Conservation (phyloP, 768 basidiomycete species). For the Serendipita sp. region DNA sequence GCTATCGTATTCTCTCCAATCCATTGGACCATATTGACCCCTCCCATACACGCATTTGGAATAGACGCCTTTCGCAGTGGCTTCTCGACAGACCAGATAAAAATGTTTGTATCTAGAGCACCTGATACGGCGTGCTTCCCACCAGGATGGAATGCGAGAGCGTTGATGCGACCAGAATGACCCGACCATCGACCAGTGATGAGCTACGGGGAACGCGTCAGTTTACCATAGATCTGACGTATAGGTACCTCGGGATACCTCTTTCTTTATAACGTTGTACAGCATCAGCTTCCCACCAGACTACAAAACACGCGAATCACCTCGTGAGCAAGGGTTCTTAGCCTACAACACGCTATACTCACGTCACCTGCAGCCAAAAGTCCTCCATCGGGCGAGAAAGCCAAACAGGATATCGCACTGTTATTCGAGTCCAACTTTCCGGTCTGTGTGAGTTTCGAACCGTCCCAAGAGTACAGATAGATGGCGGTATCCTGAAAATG, state of each 20-base stretch:
- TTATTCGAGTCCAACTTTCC: slow-evolving; percentile 49
- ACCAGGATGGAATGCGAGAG: slow-evolving; percentile 60
- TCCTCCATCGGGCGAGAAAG: slow-evolving; percentile 64
- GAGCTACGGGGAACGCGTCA: slow-evolving; percentile 23
- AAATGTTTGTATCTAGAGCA: slow-evolving; percentile 85
- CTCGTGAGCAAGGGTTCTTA: not conserved
- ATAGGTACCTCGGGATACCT: slow-evolving; percentile 24
- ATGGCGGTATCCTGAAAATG: slow-evolving; percentile 51
- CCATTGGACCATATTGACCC: slow-evolving; percentile 74
- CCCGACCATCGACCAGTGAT: slow-evolving; percentile 70
- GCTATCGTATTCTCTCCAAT: slow-evolving; percentile 40
- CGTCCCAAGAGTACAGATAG: slow-evolving; percentile 56
- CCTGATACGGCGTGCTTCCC: slow-evolving; percentile 70
- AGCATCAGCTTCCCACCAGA: slow-evolving; percentile 67
- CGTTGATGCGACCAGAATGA: slow-evolving; percentile 68
- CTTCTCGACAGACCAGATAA: slow-evolving; percentile 58
- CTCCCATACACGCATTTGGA: slow-evolving; percentile 75
- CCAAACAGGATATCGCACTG: slow-evolving; percentile 53
- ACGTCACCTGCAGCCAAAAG: slow-evolving; percentile 78
- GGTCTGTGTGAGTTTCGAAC: slow-evolving; percentile 36
- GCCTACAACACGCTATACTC: slow-evolving; percentile 20
- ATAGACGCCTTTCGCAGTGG: slow-evolving; percentile 63
- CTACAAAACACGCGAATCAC: slow-evolving; percentile 23
- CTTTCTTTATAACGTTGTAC: slow-evolving; percentile 51
- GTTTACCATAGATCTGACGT: not conserved